A percentile compares a stretch with the other conserved stretches of the same genome.
Evolutionary conservation across 495 filamentous ascomycete species (phyloP).

Genomic region (Chaetomium tenue): DNA sequence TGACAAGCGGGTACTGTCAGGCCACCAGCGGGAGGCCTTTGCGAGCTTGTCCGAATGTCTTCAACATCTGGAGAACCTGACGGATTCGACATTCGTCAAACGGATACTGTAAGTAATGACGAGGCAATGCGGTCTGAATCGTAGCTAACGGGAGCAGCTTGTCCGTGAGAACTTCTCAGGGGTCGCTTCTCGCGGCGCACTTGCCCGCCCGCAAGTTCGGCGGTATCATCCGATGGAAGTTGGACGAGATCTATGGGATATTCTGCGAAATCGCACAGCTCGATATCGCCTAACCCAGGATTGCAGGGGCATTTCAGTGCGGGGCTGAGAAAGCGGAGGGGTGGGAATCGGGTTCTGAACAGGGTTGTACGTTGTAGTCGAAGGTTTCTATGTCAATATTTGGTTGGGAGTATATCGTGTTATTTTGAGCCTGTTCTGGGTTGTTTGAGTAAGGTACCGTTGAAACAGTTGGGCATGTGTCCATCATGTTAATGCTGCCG

Average conservation of each 20-base stretch:
- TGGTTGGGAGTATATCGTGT: not conserved
- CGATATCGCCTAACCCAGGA: not conserved
- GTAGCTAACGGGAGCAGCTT: conserved; percentile 11
- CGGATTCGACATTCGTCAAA: conserved; percentile 19
- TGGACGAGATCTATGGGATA: conserved; percentile 8
- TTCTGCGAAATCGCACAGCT: conserved; percentile 16
- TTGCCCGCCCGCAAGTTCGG: conserved; percentile 8
- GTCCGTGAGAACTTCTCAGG: not conserved
- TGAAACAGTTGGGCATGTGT: not conserved
- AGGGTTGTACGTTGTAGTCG: not conserved
- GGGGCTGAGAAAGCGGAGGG: not conserved
- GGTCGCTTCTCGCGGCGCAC: conserved; percentile 6
- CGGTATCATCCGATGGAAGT: conserved; percentile 16
- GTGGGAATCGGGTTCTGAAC: not conserved
- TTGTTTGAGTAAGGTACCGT: not conserved
- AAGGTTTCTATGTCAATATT: too few species aligned
- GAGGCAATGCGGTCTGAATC: not conserved
- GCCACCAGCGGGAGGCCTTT: conserved; percentile 12
- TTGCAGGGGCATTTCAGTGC: not conserved
- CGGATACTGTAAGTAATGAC: conserved; percentile 23
- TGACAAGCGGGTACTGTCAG: conserved; percentile 7
- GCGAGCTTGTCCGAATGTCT: conserved; percentile 15
- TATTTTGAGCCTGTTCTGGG: not conserved
- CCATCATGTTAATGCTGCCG: not conserved
- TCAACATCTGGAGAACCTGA: conserved; percentile 13